phyloP scores from a whole-genome alignment of 768 basidiomycete genomes.

The Baorangia bicolor region DNA sequence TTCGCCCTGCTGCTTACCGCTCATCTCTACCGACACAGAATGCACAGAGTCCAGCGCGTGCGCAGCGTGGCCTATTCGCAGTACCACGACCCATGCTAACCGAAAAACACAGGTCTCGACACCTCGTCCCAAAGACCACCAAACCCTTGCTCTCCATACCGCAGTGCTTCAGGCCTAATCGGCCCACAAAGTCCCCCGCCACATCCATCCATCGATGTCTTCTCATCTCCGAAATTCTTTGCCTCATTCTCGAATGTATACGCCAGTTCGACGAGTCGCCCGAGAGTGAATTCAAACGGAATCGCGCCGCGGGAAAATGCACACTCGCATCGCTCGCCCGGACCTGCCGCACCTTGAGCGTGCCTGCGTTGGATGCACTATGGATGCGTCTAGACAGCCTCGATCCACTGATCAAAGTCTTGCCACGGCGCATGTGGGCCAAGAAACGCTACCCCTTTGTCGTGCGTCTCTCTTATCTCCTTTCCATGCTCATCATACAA shows the following conservation, averaged over 20 bases:
- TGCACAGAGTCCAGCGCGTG: conserved; percentile 1
- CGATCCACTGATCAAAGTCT: conserved; percentile 26
- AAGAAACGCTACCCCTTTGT: conserved; percentile 22
- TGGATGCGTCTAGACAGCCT: conserved; percentile 31
- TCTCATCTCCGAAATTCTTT: conserved; percentile 22
- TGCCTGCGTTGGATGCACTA: conserved; percentile 25
- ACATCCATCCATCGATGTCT: conserved; percentile 21
- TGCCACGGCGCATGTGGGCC: conserved; percentile 27
- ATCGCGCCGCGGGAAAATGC: conserved; percentile 16
- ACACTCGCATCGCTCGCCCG: conserved; percentile 28
- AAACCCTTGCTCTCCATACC: background rate
- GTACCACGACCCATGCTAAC: background rate
- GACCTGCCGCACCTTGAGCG: conserved; percentile 25
- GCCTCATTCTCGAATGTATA: conserved; percentile 22
- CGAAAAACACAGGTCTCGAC: background rate
- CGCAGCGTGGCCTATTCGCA: background rate
- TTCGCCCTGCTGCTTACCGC: background rate
- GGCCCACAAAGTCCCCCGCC: background rate
- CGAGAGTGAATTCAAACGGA: conserved; percentile 16
- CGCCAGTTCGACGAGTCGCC: conserved; percentile 20
- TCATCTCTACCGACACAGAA: background rate
- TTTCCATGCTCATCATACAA: background rate
- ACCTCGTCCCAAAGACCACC: background rate
- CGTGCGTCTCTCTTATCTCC: conserved; percentile 10
- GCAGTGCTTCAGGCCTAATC: background rate